Evolutionary conservation across 495 filamentous ascomycete species (phyloP).

Genomic region (Tuber indicum): DNA sequence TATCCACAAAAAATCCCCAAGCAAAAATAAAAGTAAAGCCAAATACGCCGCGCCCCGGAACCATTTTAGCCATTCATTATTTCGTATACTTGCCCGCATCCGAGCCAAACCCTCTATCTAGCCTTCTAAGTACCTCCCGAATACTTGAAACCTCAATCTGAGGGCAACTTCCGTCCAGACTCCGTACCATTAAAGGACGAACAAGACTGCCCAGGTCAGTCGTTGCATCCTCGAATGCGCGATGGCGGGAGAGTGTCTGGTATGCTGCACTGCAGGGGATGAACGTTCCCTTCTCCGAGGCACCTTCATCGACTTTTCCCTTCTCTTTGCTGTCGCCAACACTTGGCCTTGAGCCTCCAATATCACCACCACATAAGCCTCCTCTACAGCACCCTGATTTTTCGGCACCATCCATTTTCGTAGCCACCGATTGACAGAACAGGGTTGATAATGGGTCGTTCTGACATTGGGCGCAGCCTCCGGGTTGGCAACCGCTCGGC

Average conservation of each 20-base stretch:
- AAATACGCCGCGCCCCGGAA: neutral
- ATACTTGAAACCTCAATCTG: constrained; percentile 83
- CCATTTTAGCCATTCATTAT: neutral
- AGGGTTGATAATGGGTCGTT: constrained; percentile 70
- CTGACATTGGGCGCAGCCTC: constrained; percentile 72
- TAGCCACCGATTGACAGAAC: constrained; percentile 79
- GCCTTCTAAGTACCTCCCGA: constrained; percentile 74
- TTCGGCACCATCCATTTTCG: constrained; percentile 34
- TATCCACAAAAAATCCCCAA: neutral
- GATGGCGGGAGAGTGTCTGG: constrained; percentile 71
- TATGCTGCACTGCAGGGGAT: constrained; percentile 73
- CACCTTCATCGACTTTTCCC: neutral
- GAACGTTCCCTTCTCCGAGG: constrained; percentile 42
- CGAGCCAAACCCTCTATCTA: constrained; percentile 69
- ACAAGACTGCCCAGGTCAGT: constrained; percentile 70
- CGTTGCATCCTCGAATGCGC: constrained; percentile 67
- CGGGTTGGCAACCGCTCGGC: constrained; percentile 56
- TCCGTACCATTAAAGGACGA: constrained; percentile 58
- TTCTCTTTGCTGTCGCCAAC: neutral
- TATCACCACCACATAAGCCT: constrained; percentile 41
- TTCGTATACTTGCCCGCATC: constrained; percentile 24
- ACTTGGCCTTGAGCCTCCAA: constrained; percentile 9
- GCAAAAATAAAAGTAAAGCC: neutral
- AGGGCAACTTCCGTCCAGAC: constrained; percentile 46
- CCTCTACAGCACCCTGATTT: constrained; percentile 49